A percentile compares a stretch with the other conserved stretches of the same genome.
Conservation (phyloP, 1,284 basidiomycete species). For the Laetiporus sulphureus region DNA sequence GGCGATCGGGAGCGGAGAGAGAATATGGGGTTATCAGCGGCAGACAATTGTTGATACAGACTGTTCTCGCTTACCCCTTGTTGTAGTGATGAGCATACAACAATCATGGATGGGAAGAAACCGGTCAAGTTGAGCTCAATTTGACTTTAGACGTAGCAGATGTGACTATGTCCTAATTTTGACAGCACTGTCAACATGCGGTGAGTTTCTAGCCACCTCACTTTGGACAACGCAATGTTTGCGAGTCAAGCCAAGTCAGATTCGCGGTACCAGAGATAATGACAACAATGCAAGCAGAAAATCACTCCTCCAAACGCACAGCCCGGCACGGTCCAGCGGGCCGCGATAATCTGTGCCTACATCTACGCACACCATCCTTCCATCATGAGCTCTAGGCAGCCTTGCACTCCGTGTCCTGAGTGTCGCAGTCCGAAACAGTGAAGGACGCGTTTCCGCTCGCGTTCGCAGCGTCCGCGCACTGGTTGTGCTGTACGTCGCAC, state of each 20-base stretch:
- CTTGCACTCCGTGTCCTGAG: constrained; percentile 40
- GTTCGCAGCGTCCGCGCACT: constrained; percentile 33
- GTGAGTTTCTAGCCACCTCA: background rate
- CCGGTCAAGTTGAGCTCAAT: too few species aligned
- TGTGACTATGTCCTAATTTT: background rate
- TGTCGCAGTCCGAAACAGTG: constrained; percentile 43
- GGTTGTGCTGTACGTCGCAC: constrained; percentile 55
- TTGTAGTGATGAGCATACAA: too few species aligned
- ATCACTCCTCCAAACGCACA: background rate
- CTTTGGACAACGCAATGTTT: background rate
- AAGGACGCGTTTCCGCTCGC: constrained; percentile 32
- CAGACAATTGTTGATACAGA: too few species aligned
- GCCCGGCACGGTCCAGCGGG: constrained; percentile 2
- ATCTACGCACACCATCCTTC: background rate
- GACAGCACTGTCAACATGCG: background rate
- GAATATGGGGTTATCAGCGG: too few species aligned
- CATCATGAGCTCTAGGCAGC: constrained; percentile 16
- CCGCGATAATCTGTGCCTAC: constrained; percentile 2
- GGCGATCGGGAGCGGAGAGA: too few species aligned
- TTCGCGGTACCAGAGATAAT: constrained; percentile 2
- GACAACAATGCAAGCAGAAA: constrained; percentile 5
- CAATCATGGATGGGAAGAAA: too few species aligned
- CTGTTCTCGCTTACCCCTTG: too few species aligned
- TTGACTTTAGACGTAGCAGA: background rate
- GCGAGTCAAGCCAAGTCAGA: constrained; percentile 5